A percentile compares a stretch with the other conserved stretches of the same genome.
These are phyloP conservation scores for Oxytropis ochrocephala DNA, from an alignment of 306 rosid genomes.

Conservation along the genomic window DNA sequence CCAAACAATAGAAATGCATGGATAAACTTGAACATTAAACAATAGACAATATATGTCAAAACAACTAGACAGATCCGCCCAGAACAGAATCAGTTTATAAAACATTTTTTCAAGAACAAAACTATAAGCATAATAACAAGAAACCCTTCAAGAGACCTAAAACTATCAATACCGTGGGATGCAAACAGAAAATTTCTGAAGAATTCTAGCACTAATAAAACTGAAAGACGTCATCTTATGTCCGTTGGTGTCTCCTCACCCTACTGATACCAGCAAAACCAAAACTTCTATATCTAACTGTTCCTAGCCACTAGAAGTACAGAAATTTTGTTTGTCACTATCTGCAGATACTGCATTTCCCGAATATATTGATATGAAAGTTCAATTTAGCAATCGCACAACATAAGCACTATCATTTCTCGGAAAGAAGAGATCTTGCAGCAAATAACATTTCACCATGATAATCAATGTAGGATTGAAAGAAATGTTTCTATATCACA, in stretches of 20 bases:
- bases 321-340: neutral
- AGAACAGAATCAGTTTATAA: neutral
- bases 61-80: neutral
- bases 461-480: neutral
- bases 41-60: neutral
- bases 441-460: neutral
- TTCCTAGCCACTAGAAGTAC: neutral
- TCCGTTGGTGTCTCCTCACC: neutral
- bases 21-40: neutral
- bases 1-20: neutral
- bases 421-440: neutral
- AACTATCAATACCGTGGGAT: neutral
- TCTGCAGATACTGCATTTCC: neutral
- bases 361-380: neutral
- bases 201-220: neutral
- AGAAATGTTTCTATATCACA: neutral
- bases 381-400: neutral
- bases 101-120: neutral
- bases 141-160: neutral
- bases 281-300: neutral
- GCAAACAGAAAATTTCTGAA: neutral
- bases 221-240: neutral
- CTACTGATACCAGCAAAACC: neutral
- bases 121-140: neutral
- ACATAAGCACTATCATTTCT: neutral